phyloP scores from a whole-genome alignment of 495 filamentous ascomycete genomes.

The Letharia lupina region DNA sequence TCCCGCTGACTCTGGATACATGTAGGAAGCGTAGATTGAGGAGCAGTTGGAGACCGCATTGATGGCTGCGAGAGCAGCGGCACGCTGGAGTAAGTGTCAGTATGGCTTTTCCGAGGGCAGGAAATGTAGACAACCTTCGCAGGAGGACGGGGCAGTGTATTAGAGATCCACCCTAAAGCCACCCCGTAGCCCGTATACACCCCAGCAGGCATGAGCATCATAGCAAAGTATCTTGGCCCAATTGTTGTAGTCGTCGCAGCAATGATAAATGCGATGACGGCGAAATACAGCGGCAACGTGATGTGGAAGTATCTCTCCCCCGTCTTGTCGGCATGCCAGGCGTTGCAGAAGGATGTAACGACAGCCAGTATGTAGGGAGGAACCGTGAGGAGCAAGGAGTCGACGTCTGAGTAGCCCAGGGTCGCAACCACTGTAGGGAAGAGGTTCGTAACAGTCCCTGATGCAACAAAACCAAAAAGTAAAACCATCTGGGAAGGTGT shows the following conservation, averaged over 20 bases:
- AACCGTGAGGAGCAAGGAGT: conserved; percentile 66
- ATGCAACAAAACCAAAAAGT: conserved; percentile 62
- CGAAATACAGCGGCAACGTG: conserved; percentile 56
- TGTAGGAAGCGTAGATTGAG: conserved; percentile 66
- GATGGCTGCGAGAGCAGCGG: conserved; percentile 70
- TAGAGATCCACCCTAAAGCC: conserved; percentile 68
- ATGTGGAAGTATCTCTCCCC: conserved; percentile 77
- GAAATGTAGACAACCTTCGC: conserved; percentile 43
- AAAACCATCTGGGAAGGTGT: conserved; percentile 45
- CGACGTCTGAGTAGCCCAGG: conserved; percentile 56
- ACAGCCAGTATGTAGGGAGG: conserved; percentile 69
- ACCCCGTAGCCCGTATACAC: conserved; percentile 58
- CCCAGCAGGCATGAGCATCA: conserved; percentile 69
- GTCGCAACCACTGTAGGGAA: conserved; percentile 79
- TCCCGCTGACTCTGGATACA: conserved; percentile 51
- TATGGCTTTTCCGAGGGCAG: neutral
- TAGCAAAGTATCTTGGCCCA: conserved; percentile 65
- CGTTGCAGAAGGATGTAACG: conserved; percentile 61
- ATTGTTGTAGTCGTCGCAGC: conserved; percentile 56
- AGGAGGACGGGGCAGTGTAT: conserved; percentile 72
- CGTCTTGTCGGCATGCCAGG: conserved; percentile 70
- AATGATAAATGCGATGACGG: conserved; percentile 66
- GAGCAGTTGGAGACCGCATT: conserved; percentile 71
- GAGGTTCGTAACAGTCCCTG: conserved; percentile 76
- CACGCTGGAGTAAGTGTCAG: conserved; percentile 37